Evolutionary conservation across 2,329 filamentous ascomycete species (phyloP), one percentile per base, ranked within the genome.

Genomic region (Hypoxylon rubiginosum): DNA sequence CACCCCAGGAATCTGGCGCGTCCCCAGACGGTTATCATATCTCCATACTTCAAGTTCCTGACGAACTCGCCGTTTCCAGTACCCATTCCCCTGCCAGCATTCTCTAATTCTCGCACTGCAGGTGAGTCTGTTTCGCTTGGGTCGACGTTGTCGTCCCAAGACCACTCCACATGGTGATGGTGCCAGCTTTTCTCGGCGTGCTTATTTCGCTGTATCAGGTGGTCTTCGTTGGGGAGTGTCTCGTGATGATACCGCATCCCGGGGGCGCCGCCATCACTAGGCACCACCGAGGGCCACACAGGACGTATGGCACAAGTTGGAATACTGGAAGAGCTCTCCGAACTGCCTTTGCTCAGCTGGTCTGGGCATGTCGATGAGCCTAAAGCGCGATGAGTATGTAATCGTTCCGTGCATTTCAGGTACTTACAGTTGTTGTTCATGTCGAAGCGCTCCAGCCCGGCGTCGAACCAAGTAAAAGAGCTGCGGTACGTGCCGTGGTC

Each of bases 401-500:
- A 32, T 9, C 13, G 8, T 21, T 1, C 32, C 58, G 21, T 30
- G 17, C 19, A 15, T 46, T 2, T 19, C 3, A 9, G 39, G 10
- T 50, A 21, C 74, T 63, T 62, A 77, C 74, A 72, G 30, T 62
- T 46, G 58, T 76, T 71, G 0, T 71, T 74, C 15, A 79, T 79
- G 48, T 85, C 84, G 51, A 87, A 85, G 3, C 82, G 81, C 75
- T 91, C 88, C 15, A 89, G 73, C 0, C 88, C 88, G 15, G 83
- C 86, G 59, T 90, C 88, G 63, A 90, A 90, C 88, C 88, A 91
- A 0, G 88, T 88, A 77, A 79, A 88, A 0, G 88, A 86, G 2
- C 76, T 79, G 0, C 74, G 68, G 58, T 83, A 90, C 1, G 81
- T 81, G 1, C 80, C 80, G 1, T 72, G 73, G 43, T 76, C 68